Evolutionary conservation across 257 asterid genomes (phyloP), one percentile per base, ranked within the genome.

Genomic region (Apocynum venetum): DNA sequence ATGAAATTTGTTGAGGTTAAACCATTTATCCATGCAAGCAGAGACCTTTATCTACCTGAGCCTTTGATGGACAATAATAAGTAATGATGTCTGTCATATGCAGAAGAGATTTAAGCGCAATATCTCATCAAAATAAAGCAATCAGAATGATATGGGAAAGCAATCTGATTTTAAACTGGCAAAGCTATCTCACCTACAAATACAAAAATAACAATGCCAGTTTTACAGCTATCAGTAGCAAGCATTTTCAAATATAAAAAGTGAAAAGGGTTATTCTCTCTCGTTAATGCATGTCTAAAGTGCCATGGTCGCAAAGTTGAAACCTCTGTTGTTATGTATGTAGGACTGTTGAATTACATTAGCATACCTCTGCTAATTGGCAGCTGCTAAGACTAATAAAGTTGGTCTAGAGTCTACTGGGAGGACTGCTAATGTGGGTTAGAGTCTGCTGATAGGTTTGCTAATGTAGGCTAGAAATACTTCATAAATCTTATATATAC

Each of bases 131-230:
- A 68, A 41, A 43, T 66, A 68, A 43, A 41, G 67, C 6, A 17
- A 43, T 56, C 76, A 43, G 15, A 68, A 70, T 77, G 52, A 68
- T 13, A 53, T 44, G 12, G 59, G 46, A 51, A 11, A 70, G 60
- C 31, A 46, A 47, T 47, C 71, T 77, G 73, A 55, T 68, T 44
- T 35, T 31, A 55, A 35, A 77, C 57, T n/a, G 51, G 43, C 17
- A 44, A 57, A 70, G 46, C 5, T 53, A 44, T 1, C 46, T 31
- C n/a, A 63, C 48, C n/a, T 68, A 44, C 13, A 66, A 76, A n/a
- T n/a, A 3, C 65, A 67, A 38, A 77, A 49, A 5, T 41, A 31
- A 11, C 36, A 61, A 36, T 19, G 47, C 67, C 25, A 76, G 4
- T 47, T 64, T 14, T 35, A 13, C 51, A 65, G 31, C 40, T 2